Conservation (phyloP, 441 rosid genomes). For the California macrophylla region DNA sequence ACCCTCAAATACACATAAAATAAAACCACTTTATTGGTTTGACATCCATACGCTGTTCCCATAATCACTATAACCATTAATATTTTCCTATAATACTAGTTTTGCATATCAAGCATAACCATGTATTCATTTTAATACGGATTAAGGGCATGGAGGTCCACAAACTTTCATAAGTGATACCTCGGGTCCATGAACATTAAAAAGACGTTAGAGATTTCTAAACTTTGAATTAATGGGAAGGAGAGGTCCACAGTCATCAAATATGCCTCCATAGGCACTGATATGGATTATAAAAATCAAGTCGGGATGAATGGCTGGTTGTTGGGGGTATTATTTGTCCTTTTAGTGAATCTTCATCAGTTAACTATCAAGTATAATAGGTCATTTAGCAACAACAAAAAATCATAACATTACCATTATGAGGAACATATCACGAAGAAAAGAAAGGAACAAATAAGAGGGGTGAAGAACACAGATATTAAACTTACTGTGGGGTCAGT, state of each 20-base stretch:
- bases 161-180: neutral
- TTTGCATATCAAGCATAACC: neutral
- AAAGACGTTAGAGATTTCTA: neutral
- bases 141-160: neutral
- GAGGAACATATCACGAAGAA: neutral
- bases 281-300: neutral
- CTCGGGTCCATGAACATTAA: neutral
- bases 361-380: neutral
- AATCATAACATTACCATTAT: neutral
- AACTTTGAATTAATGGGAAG: neutral
- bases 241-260: too few species aligned
- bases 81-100: neutral
- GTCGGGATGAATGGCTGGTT: too few species aligned
- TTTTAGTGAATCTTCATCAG: neutral
- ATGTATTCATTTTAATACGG: neutral
- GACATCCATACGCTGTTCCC: neutral
- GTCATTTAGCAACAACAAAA: neutral
- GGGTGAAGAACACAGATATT: neutral
- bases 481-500: conserved; percentile 91
- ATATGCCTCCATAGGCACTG: neutral
- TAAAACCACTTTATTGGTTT: neutral
- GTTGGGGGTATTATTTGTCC: neutral
- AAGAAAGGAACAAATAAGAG: neutral
- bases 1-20: too few species aligned
- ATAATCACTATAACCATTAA: neutral